These are phyloP conservation scores for Fusarium verticillioides DNA, from an alignment of 2,329 filamentous ascomycete genomes.

Conservation along the genomic window DNA sequence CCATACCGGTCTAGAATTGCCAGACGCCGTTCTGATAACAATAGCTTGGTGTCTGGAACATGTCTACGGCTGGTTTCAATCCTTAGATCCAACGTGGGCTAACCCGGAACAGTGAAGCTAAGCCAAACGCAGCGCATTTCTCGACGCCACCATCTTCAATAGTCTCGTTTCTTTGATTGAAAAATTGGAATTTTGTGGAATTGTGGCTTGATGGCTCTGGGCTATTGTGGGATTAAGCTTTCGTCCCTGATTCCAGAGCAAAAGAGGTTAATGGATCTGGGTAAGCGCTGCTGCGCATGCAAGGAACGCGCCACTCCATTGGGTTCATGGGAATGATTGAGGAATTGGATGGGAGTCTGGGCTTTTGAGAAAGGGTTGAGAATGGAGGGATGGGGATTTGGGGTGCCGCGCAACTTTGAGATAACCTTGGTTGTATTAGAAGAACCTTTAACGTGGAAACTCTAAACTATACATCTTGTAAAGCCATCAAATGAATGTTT, in stretches of 20 bases:
- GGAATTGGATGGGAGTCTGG: not conserved
- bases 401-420: too few species aligned
- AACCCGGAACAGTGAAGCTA: not conserved
- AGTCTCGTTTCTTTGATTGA: not conserved
- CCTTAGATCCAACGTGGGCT: not conserved
- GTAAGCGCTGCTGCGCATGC: not conserved
- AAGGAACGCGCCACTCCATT: not conserved
- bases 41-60: slow-evolving; percentile 17
- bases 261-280: not conserved
- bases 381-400: not conserved
- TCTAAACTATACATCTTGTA: not conserved
- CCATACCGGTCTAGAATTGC: slow-evolving; percentile 18
- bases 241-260: slow-evolving; percentile 25
- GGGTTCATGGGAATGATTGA: not conserved
- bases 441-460: not conserved
- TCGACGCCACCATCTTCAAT: slow-evolving; percentile 10
- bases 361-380: not conserved
- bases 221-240: slow-evolving; percentile 12
- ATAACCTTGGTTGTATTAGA: not conserved
- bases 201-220: slow-evolving; percentile 16
- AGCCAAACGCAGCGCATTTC: not conserved
- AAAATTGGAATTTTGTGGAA: slow-evolving; percentile 17
- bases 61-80: slow-evolving; percentile 5
- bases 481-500: not conserved
- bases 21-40: not conserved